Evolutionary conservation across 108 stramenopile genomes (phyloP), one percentile per base, ranked within the genome.

Genomic region (Cyclotella sp.): DNA sequence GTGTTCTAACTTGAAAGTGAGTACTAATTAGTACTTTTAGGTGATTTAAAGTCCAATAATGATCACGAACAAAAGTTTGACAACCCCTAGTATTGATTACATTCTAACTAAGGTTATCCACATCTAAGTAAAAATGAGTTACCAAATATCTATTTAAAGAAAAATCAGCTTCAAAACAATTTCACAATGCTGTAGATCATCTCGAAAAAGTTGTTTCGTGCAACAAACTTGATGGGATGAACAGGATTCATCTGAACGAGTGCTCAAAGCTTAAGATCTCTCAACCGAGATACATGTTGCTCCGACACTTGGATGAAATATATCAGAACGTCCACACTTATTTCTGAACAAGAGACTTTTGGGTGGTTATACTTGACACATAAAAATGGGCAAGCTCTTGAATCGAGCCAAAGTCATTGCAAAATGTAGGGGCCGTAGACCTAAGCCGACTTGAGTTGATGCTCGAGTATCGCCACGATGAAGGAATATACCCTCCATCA

Each of bases 241-340:
- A 9, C 11, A 11, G 28, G 29, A 46, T 24, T 66, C 24, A 6
- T 0, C 9, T 66, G 43, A 41, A 8, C 39, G 8, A n/a, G 44
- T 22, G 16, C 12, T 47, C 15, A 47, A 27, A 27, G 16, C 24
- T 28, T 57, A 18, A 40, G 49, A 14, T 75, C 80, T 26, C 24
- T 78, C 70, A 81, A 65, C 62, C 80, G 80, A 46, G 66, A 44
- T 29, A 81, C 70, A 39, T 68, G 63, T 46, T 47, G 58, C 42
- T 70, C 53, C 42, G 75, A 54, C 27, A 70, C 29, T 58, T 75
- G 58, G 57, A 70, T 58, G 61, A 81, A 39, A 70, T 64, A 51
- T 10, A 60, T 19, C 59, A 67, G 73, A 40, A 81, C 69, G 5
- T 52, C 61, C 14, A 68, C 72, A 49, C 58, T 67, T 40, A 77